Evolutionary conservation across 306 rosid species (phyloP).

Genomic region (Cicer judaicum): DNA sequence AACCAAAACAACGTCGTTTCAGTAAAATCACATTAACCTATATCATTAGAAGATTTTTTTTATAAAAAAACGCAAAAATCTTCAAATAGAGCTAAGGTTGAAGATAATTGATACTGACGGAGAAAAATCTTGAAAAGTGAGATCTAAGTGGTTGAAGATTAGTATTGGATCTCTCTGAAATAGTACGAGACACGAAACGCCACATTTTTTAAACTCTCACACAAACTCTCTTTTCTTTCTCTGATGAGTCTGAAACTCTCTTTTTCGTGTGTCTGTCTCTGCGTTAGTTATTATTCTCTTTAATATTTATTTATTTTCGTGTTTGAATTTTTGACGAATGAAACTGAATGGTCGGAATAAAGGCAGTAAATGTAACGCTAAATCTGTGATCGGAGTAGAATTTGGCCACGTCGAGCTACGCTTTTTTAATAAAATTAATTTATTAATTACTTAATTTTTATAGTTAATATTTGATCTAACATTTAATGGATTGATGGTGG

Average conservation of each 20-base stretch:
- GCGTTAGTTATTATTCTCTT: not conserved
- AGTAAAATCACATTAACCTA: not conserved
- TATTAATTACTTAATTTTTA: too few species aligned
- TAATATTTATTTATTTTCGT: not conserved
- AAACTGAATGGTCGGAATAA: slow-evolving; percentile 18
- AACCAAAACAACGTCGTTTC: slow-evolving; percentile 14
- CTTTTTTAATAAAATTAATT: not conserved
- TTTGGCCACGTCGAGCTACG: slow-evolving; percentile 8
- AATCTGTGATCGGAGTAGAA: not conserved
- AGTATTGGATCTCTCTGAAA: slow-evolving; percentile 57
- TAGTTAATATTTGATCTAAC: too few species aligned
- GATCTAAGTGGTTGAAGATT: slow-evolving; percentile 59
- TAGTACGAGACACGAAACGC: slow-evolving; percentile 83
- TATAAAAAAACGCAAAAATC: not conserved
- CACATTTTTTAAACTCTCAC: slow-evolving; percentile 58
- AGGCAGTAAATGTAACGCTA: slow-evolving; percentile 18
- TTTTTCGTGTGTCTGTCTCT: not conserved
- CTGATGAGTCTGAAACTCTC: not conserved
- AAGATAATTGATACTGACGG: slow-evolving; percentile 47
- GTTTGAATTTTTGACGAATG: not conserved
- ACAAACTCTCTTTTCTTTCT: not conserved
- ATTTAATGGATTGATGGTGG: not conserved
- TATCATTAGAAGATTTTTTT: too few species aligned
- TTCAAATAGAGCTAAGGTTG: not conserved
- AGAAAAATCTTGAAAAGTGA: slow-evolving; percentile 72